Percentiles rank a stretch among this genome's conserved stretches.
Conservation (phyloP, 805 yeast genomes). For the Pichia sporocuriosa region DNA sequence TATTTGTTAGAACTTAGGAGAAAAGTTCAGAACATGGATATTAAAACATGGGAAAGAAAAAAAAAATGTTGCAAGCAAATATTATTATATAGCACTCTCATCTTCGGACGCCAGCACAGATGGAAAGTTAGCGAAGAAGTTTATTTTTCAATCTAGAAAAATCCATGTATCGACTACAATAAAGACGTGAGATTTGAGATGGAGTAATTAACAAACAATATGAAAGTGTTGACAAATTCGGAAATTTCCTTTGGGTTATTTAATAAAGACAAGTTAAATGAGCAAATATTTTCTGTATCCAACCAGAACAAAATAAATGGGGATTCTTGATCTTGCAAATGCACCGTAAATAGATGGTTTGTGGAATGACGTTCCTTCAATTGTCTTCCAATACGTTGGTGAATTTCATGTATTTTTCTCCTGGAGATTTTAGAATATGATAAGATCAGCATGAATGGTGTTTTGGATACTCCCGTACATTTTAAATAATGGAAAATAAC, state of each 20-base stretch:
- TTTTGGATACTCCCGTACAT: neutral
- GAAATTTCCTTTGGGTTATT: neutral
- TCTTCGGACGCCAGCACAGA: too few species aligned
- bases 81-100: too few species aligned
- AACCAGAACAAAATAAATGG: constrained; percentile 17
- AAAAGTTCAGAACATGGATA: neutral
- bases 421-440: neutral
- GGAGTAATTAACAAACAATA: constrained; percentile 10
- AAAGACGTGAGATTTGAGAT: neutral
- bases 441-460: constrained; percentile 5
- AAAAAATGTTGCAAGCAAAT: too few species aligned
- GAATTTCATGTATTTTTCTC: neutral
- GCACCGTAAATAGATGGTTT: constrained; percentile 10
- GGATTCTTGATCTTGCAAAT: constrained; percentile 11
- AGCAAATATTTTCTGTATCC: constrained; percentile 14
- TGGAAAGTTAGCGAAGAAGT: too few species aligned
- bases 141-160: too few species aligned
- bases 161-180: neutral
- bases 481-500: constrained; percentile 1
- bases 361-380: neutral
- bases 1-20: neutral
- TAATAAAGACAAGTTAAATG: constrained; percentile 10
- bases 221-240: constrained; percentile 12
- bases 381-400: neutral
- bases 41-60: neutral